Base-by-base conservation (phyloP, 2,329 filamentous ascomycete species). In the Ascochyta fabae region DNA sequence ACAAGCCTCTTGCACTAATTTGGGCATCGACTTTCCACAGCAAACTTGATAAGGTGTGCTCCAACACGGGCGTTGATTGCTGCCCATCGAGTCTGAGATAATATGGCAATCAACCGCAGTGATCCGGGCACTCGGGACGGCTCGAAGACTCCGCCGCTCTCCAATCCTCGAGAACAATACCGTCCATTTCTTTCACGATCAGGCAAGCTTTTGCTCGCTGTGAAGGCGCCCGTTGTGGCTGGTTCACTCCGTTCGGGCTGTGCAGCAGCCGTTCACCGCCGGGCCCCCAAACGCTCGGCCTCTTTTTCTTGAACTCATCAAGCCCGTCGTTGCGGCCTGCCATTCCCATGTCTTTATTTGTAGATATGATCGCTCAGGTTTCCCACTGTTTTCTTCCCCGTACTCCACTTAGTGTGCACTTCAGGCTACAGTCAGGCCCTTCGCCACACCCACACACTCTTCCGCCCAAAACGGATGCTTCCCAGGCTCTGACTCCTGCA, bases 361-460 rank as follows among this genome's bases (percentile, higher is more conserved):
- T 42, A 51, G 48, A 51, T 47, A 56, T 56, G 53, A 3, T 33
- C 47, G 26, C 43, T 35, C 53, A 27, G 9, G 16, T 42, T n/a
- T 24, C 36, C 38, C 26, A 23, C n/a, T 6, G 19, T 44, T 35
- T 35, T 24, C n/a, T 24, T 22, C 7, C 22, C 31, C 31, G 26
- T 13, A 16, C 33, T 42, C 41, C 31, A 27, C 47, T 22, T 44
- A 34, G 36, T 48, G 31, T 45, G 47, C 43, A 51, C 16, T 62
- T 62, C 69, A 73, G 71, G 70, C 71, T 73, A 60, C 71, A 69
- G 48, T 66, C 64, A 59, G 58, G 59, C 57, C 65, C 60, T 53
- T 27, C 59, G 61, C 58, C 57, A 47, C 64, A 66, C 67, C 66
- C 68, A 71, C 71, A 56, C 61, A 52, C 49, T 44, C 46, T 59